These are phyloP conservation scores for Mucor racemosus DNA, from an alignment of 371 early-diverging fungal species.

Conservation along the genomic window DNA sequence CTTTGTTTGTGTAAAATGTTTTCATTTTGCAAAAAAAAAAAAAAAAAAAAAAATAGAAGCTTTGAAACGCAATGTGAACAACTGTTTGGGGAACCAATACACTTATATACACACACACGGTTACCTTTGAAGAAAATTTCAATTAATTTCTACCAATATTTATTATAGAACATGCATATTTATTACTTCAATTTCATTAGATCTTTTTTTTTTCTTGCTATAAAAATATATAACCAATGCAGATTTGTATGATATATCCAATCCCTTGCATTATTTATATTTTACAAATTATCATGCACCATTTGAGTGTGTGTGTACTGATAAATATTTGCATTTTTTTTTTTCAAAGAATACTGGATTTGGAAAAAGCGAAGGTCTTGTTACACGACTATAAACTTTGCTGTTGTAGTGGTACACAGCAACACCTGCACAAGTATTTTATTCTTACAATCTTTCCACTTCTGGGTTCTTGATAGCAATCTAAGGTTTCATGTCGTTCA, in stretches of 20 bases:
- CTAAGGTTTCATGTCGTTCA: neutral
- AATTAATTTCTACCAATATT: neutral
- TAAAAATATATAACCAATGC: neutral
- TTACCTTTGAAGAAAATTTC: neutral
- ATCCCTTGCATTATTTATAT: too few relatives aligned
- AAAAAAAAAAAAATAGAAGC: neutral
- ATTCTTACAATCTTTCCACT: constrained; percentile 2
- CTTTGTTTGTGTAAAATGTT: neutral
- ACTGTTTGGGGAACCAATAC: neutral
- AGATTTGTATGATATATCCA: too few relatives aligned
- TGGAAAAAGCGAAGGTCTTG: constrained; percentile 15
- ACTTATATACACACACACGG: neutral
- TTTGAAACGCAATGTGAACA: neutral
- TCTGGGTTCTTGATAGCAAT: neutral
- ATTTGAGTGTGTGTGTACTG: neutral
- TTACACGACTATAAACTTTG: constrained; percentile 5
- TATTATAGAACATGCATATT: neutral
- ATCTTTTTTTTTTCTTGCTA: neutral
- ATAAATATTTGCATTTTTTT: constrained; percentile 7
- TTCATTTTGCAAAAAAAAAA: neutral
- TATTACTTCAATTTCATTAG: neutral
- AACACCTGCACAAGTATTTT: neutral
- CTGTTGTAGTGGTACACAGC: neutral
- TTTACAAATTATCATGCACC: too few relatives aligned
- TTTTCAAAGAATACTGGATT: neutral